These are phyloP conservation scores for Termitomyces sp. DNA, from an alignment of 768 basidiomycete species.

Conservation along the genomic window DNA sequence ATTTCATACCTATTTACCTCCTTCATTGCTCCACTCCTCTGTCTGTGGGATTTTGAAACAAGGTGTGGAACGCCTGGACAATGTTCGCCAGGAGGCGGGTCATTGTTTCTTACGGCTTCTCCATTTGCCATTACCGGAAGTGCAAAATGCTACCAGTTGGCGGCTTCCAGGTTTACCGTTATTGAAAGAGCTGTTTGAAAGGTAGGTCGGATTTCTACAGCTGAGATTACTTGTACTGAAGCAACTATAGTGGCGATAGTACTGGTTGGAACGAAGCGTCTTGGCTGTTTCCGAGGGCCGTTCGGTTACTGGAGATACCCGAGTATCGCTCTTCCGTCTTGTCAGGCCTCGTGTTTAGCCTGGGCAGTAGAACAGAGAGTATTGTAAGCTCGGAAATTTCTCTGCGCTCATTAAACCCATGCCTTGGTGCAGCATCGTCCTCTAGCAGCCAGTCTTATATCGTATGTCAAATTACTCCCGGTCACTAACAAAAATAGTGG, in stretches of 20 bases:
- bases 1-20: constrained; percentile 56
- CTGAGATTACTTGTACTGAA: not conserved
- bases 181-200: constrained; percentile 47
- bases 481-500: constrained; percentile 20
- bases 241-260: constrained; percentile 26
- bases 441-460: constrained; percentile 52
- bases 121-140: constrained; percentile 35
- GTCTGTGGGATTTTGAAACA: constrained; percentile 78
- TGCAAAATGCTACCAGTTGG: constrained; percentile 41
- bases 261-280: constrained; percentile 64
- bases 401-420: constrained; percentile 1
- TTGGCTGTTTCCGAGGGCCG: constrained; percentile 72
- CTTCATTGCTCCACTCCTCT: constrained; percentile 46
- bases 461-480: constrained; percentile 52
- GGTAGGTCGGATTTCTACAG: constrained; percentile 25
- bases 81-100: constrained; percentile 80
- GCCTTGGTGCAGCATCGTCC: constrained; percentile 53
- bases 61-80: constrained; percentile 86
- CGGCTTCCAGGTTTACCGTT: constrained; percentile 39
- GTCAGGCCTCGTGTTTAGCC: constrained; percentile 68
- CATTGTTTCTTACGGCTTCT: constrained; percentile 50
- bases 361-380: constrained; percentile 80
- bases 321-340: constrained; percentile 61
- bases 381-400: constrained; percentile 49
- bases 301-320: constrained; percentile 55